Evolutionary conservation across 202 grass and related monocot genomes (phyloP).

Genomic region (Elaeis oleifera): DNA sequence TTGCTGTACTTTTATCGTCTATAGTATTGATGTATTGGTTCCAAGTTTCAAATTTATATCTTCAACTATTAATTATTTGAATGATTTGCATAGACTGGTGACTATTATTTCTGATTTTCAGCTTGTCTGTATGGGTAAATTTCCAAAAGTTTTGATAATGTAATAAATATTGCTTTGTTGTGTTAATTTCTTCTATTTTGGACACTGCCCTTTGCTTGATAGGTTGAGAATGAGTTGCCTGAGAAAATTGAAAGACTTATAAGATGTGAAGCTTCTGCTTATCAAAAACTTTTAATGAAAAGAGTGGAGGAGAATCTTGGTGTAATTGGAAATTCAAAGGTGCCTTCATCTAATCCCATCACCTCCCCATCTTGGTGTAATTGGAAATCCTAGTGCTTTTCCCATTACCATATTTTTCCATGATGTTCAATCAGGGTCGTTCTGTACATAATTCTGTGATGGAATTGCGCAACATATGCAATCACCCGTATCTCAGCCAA

Average conservation of each 20-base stretch:
- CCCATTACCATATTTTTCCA: not conserved
- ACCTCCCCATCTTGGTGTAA: too few species aligned
- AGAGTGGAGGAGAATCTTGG: constrained; percentile 98
- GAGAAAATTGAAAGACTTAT: constrained; percentile 96
- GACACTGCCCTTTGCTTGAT: constrained; percentile 16
- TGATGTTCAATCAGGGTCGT: constrained; percentile 47
- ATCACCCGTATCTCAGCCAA: constrained; percentile 96
- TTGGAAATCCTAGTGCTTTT: too few species aligned
- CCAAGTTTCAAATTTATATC: too few species aligned
- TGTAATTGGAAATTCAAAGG: constrained; percentile 77
- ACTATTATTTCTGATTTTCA: too few species aligned
- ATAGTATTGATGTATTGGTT: too few species aligned
- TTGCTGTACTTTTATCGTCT: too few species aligned
- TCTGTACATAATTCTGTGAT: constrained; percentile 96
- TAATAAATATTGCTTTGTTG: too few species aligned
- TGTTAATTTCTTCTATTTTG: too few species aligned
- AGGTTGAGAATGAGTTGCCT: constrained; percentile 97
- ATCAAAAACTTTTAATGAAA: constrained; percentile 98
- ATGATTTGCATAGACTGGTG: too few species aligned
- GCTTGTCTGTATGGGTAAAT: too few species aligned
- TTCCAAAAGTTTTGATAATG: too few species aligned
- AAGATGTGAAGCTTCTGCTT: constrained; percentile 94
- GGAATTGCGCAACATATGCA: constrained; percentile 99
- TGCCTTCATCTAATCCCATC: constrained; percentile 1
- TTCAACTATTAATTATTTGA: too few species aligned